Evolutionary conservation across 129 eudicot species (phyloP), one percentile per base, ranked within the genome.

Genomic region (Saposhnikovia divaricata): DNA sequence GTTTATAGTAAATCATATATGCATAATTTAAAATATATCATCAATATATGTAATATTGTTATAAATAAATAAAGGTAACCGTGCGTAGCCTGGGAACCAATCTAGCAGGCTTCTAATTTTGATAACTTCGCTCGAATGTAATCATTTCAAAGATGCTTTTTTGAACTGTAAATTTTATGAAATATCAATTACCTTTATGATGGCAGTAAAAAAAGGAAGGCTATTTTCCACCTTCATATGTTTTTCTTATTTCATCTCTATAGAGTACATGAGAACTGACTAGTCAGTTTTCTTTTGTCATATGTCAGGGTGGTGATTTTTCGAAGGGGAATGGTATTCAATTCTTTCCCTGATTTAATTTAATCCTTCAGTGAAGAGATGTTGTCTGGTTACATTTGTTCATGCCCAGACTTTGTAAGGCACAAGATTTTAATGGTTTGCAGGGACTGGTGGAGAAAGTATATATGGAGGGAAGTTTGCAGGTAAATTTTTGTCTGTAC

Each of bases 401-500:
- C 87, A 79, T 77, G 90, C 88, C 81, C 84, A 81, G 89, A 84
- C 85, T 77, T 61, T 83, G 93, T 91, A 85, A 88, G 89, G 86
- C 73, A 81, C 88, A 85, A 82, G 78, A 77, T 90, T 91, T 86
- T 95, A 84, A 86, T 90, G 93, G 87, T 90, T 89, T 95, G 96
- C 99, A 95, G 99, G 99, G 88, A 95, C 97, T 80, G 99, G 99
- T 83, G 97, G 97, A 51, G 97, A 95, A 87, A 92, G 99, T 81
- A 92, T 95, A 21, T 95, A 95, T 83, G 99, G 97, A 85, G 96
- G 96, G 55, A 95, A 95, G 89, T 95, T 95, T 89, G 90, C 89
- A 82, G 99, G 99, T 95, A 85, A n/a, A 70, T 40, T 76, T 38
- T 39, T 34, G 65, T 19, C 38, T 73, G 34, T 75, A 71, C 44